A percentile compares a stretch with the other conserved stretches of the same genome.
Conservation (phyloP, 345 rosid genomes). For the Salix arbutifolia region DNA sequence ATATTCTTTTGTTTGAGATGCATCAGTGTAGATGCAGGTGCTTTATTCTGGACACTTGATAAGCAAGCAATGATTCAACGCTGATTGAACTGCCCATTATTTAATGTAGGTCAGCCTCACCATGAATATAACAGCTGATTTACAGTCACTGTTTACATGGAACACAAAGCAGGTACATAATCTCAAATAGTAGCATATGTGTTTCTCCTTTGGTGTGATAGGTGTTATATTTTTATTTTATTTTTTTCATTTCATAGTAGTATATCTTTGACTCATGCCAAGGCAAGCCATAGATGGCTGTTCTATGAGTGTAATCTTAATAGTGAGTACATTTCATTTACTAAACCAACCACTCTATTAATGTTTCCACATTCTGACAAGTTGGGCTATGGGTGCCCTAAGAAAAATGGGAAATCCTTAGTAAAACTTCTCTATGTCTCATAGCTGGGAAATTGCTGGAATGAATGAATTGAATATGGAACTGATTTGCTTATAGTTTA, state of each 20-base stretch:
- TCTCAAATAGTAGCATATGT: background rate
- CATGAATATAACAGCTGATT: slow-evolving; percentile 77
- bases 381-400: background rate
- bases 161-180: slow-evolving; percentile 88
- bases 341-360: background rate
- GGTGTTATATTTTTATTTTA: background rate
- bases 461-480: background rate
- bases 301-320: background rate
- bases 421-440: background rate
- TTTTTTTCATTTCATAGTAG: background rate
- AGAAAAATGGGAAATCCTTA: background rate
- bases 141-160: slow-evolving; percentile 90
- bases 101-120: slow-evolving; percentile 78
- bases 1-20: background rate
- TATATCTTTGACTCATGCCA: background rate
- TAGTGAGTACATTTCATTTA: background rate
- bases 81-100: background rate
- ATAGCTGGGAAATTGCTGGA: background rate
- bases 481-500: too few relatives aligned
- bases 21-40: background rate
- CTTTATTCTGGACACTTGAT: background rate
- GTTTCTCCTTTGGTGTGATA: background rate
- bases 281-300: background rate
- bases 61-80: background rate
- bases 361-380: background rate